Base-by-base conservation (phyloP, 176 grass and related monocot genomes). In the Carex myosuroides region DNA sequence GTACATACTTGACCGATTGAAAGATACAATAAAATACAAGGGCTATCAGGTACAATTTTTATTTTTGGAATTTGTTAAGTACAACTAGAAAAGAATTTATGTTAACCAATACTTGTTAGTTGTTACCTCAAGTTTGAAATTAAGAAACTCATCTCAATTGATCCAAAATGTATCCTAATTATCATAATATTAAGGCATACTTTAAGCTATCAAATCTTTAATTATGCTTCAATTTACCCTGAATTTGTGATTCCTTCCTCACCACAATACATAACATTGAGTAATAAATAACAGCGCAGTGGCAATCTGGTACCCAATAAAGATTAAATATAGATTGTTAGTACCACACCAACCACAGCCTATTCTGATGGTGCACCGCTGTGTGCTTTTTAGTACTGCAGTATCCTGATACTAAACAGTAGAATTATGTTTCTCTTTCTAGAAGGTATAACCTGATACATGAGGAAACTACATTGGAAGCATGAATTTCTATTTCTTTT, bases 1-100 rank as follows among this genome's bases (percentile, higher is more conserved):
- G 74, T 91, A 90, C 84, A 90, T 98, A 81, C 80, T 91, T 80
- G 92, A 86, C 82, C 90, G 95, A 41, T 83, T 93, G 86, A 98
- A 98, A 87, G 95, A 98, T 48, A 91, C 88, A 53, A 94, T 98
- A 67, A 98, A 98, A 60, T 94, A 98, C 82, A 98, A 98, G 86
- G 92, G 92, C 61, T 98, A 91, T 98, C 95, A 94, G 91, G 92
- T 98, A 90, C 20, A 73, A 18, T 65, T 86, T 89, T 85, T 11
- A 48, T 82, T 57, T 63, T 53, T 83, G 7, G 10, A 67, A 82
- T 17, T 64, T 83, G n/a, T 30, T 8, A 26, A 77, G 50, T 56
- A 10, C 5, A 2, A 77, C 6, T 0, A 56, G 24, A 56, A 77
- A 77, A 73, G 2, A 5, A n/a, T 32, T 18, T 1, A 21, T 71